Conservation (phyloP, 176 grass and related monocot species). For the Echinochloa phyllopogon region DNA sequence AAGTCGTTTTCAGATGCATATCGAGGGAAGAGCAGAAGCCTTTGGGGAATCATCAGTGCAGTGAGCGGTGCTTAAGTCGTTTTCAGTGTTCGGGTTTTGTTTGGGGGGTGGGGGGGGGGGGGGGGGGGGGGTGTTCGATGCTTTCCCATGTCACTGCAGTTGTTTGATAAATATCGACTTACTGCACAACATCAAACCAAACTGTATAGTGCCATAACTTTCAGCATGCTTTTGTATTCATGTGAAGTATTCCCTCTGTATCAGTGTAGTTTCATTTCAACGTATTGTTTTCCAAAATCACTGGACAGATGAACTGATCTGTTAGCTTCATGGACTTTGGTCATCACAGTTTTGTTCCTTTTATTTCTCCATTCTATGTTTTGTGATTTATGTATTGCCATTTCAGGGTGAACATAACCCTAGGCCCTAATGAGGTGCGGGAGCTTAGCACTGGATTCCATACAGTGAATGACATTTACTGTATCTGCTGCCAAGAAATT, state of each 20-base stretch:
- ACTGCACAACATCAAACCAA: background rate
- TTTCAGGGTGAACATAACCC: conserved; percentile 65
- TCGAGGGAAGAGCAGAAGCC: background rate
- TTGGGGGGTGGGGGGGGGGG: no score
- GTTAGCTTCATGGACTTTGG: background rate
- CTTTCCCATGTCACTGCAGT: background rate
- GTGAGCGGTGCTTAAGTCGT: background rate
- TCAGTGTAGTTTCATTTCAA: background rate
- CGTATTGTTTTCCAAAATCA: background rate
- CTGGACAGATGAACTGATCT: background rate
- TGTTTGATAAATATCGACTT: background rate
- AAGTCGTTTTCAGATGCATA: background rate
- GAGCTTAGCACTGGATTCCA: conserved; percentile 58
- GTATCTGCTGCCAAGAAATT: conserved; percentile 65
- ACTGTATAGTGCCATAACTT: background rate
- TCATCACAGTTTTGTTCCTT: background rate
- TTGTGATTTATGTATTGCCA: background rate
- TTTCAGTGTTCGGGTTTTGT: no score
- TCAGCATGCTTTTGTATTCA: background rate
- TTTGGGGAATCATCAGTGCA: background rate
- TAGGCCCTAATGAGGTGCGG: conserved; percentile 65
- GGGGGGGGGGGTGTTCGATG: background rate
- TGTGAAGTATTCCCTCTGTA: background rate
- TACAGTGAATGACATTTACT: conserved; percentile 73
- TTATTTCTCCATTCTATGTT: background rate